Evolutionary conservation across 2,329 filamentous ascomycete species (phyloP), one percentile per base, ranked within the genome.

Genomic region (Annulohypoxylon truncatum): DNA sequence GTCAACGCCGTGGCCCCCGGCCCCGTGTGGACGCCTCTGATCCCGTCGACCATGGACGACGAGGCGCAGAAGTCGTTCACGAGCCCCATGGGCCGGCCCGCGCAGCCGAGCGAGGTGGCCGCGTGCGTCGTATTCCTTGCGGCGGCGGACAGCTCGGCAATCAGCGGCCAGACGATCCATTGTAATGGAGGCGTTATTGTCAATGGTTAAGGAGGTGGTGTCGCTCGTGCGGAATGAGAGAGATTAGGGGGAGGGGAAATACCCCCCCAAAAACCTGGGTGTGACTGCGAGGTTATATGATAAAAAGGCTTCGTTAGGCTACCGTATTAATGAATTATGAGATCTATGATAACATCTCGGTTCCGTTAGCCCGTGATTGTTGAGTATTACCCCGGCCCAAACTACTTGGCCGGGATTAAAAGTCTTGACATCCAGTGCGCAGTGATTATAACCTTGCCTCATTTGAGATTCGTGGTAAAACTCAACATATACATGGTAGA

Each of bases 121-220:
- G 90, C 91, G 0, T 93, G 90, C 73, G 91, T 94, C 61, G 92
- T 96, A 3, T 96, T 96, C 79, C 81, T 96, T 69, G 92, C 92
- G 0, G 90, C 88, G 54, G 82, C 84, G 64, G 92, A 96, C 76
- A 92, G 90, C 75, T 89, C 87, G 50, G 89, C 88, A 66, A 88
- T 96, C 47, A 90, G 87, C 56, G 92, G 93, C 1, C 92, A 95
- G 81, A 83, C 81, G 0, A 82, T 86, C 9, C 84, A 85, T 74
- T 85, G 83, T 77, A 86, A 86, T 51, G 84, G 84, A 1, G 84
- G 84, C 4, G 75, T 74, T 3, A 71, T 85, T 42, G 83, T 86
- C 26, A 84, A 83, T 66, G 82, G 84, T 22, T 85, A 75, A 77
- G 51, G 18, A 22, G 38, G 3, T 7, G 20, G 20, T 46, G 20